phyloP scores from a whole-genome alignment of 75 land plant species.

The Pinus albicaulis region DNA sequence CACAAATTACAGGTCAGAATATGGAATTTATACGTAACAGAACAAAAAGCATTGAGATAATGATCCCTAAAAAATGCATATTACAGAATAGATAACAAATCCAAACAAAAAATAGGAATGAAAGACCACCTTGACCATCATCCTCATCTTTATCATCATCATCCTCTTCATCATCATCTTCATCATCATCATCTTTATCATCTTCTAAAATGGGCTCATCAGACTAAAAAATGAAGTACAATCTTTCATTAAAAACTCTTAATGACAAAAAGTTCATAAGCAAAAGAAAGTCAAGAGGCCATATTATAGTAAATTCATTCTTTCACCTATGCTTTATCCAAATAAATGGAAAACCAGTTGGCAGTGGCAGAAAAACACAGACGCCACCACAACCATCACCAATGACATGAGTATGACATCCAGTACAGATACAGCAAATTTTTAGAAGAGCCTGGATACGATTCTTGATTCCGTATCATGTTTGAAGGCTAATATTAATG shows the following conservation, averaged over 20 bases:
- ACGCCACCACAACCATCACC: neutral
- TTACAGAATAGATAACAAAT: neutral
- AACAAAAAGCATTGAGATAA: neutral
- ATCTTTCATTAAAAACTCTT: neutral
- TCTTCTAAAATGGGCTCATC: constrained; percentile 69
- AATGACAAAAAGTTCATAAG: neutral
- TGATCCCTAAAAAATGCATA: neutral
- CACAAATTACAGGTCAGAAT: neutral
- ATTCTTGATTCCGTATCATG: too few relatives aligned
- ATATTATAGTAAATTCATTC: neutral
- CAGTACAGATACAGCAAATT: neutral
- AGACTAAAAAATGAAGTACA: constrained; percentile 11
- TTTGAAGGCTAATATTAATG: too few relatives aligned
- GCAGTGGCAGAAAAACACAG: neutral
- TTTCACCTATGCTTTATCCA: neutral
- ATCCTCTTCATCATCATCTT: constrained; percentile 68
- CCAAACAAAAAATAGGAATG: neutral
- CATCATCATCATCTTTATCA: constrained; percentile 61
- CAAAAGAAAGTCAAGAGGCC: neutral
- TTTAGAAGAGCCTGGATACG: neutral
- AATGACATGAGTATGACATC: neutral
- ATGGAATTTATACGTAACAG: neutral
- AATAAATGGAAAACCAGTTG: neutral
- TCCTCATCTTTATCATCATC: constrained; percentile 49
- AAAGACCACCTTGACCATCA: constrained; percentile 26